phyloP scores from a whole-genome alignment of 1,284 basidiomycete species.

The Termitomyces sp. region DNA sequence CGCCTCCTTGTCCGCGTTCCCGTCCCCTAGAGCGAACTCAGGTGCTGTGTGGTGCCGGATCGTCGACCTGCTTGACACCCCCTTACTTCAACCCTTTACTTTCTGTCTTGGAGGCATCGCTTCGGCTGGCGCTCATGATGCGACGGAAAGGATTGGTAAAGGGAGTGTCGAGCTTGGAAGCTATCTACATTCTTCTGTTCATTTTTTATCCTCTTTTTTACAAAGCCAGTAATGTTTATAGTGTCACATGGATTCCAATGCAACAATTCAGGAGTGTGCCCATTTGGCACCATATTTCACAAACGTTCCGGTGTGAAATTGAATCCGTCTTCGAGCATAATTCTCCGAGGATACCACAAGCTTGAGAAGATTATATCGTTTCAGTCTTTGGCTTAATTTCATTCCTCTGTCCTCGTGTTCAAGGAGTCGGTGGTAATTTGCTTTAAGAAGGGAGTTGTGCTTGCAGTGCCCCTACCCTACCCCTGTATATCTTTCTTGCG shows the following conservation, averaged over 20 bases:
- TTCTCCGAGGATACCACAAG: slow-evolving; percentile 5
- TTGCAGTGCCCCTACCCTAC: not conserved
- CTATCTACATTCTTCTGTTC: slow-evolving; percentile 25
- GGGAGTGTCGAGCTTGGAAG: slow-evolving; percentile 21
- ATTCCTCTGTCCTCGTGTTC: not conserved
- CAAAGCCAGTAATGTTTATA: not conserved
- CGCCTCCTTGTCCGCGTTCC: slow-evolving; percentile 86
- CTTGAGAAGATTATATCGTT: slow-evolving; percentile 9
- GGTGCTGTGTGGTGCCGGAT: slow-evolving; percentile 32
- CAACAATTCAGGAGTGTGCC: not conserved
- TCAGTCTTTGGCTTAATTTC: not conserved
- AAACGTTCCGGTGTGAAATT: slow-evolving; percentile 3
- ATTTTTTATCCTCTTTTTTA: not conserved
- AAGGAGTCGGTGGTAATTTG: not conserved
- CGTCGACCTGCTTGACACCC: slow-evolving; percentile 27
- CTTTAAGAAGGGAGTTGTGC: not conserved
- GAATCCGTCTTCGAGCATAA: not conserved
- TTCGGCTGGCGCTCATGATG: slow-evolving; percentile 43
- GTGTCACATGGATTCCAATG: not conserved
- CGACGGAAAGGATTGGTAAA: slow-evolving; percentile 25
- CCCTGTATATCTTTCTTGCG: not conserved
- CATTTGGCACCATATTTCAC: not conserved
- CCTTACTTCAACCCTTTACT: slow-evolving; percentile 39
- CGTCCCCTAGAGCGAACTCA: slow-evolving; percentile 68
- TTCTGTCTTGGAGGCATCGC: slow-evolving; percentile 52